A percentile compares a stretch with the other conserved stretches of the same genome.
These are phyloP conservation scores for Cystofilobasidium ferigula DNA, from an alignment of 768 basidiomycete genomes.

Conservation along the genomic window DNA sequence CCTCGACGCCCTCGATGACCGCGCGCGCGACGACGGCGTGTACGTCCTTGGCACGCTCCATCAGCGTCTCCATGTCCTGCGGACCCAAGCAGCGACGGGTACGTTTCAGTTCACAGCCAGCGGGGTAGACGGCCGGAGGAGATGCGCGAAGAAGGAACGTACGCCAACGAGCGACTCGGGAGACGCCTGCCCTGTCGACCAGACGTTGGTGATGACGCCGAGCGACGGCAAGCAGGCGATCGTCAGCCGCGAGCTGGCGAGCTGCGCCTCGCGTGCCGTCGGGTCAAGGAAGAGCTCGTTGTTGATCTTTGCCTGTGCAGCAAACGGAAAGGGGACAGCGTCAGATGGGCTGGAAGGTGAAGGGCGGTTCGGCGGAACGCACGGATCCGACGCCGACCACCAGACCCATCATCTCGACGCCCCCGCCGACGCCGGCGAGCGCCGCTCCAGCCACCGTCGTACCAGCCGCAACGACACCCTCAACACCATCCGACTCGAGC, in stretches of 20 bases:
- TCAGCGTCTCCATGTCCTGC: slow-evolving; percentile 22
- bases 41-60: slow-evolving; percentile 20
- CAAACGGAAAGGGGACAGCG: neutral
- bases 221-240: slow-evolving; percentile 82
- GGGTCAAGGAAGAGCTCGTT: slow-evolving; percentile 59
- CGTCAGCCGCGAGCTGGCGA: slow-evolving; percentile 57
- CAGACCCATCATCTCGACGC: slow-evolving; percentile 77
- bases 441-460: slow-evolving; percentile 80
- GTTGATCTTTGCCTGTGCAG: slow-evolving; percentile 17
- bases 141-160: slow-evolving; percentile 37
- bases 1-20: slow-evolving; percentile 15
- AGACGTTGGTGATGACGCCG: slow-evolving; percentile 67
- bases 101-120: neutral
- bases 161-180: slow-evolving; percentile 50
- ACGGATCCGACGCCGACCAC: slow-evolving; percentile 76
- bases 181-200: slow-evolving; percentile 64
- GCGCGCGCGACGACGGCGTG: slow-evolving; percentile 23
- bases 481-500: slow-evolving; percentile 84
- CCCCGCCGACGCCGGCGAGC: slow-evolving; percentile 68
- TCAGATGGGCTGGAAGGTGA: neutral
- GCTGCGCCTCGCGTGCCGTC: slow-evolving; percentile 52
- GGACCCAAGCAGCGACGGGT: neutral
- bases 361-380: slow-evolving; percentile 30
- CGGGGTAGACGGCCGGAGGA: neutral
- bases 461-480: slow-evolving; percentile 75